Evolutionary conservation across 495 filamentous ascomycete genomes (phyloP), one percentile per base, ranked within the genome.

Genomic region (Apiosordaria backusii): DNA sequence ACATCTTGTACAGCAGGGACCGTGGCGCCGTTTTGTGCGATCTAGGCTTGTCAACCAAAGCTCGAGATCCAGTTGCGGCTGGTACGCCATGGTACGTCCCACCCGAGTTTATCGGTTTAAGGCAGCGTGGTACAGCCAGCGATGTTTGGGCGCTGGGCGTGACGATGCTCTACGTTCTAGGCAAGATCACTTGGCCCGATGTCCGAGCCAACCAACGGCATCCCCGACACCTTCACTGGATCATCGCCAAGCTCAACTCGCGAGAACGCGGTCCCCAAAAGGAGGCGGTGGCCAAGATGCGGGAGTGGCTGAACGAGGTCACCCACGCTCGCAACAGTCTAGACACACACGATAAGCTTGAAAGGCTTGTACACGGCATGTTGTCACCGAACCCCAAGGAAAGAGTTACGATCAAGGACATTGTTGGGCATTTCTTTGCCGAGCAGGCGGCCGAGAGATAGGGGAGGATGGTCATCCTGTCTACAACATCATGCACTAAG

Each of bases 21-120:
- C 78, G 81, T 1, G 81, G 81, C 1, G 81, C 80, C 23, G 80
- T 83, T 0, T 75, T 83, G 29, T 83, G 81, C 69, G 81, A 83
- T 60, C 77, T 83, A 50, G 81, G 81, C 13, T 66, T 82, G 23
- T 79, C 80, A 6, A 81, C 79, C 0, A 68, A 70, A 40, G 75
- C 73, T 19, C 71, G 64, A n/a, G 77, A 79, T 45, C 67, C 77
- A 6, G 71, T 76, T 26, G 77, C 79, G 16, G 76, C 73, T 16
- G 81, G 81, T 50, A 83, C 81, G 3, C 81, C 81, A 19, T 83
- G 80, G 67, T 83, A 83, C 57, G 75, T 83, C 9, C 81, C 81
- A 0, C 81, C 81, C 18, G 81, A 83, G 66, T 83, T 81, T 68
- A 80, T 83, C 29, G 77, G 74, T 23, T 70, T 78, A 50, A 80